phyloP scores from a whole-genome alignment of 2,329 filamentous ascomycete species.

The Ophiostoma fasciatum region DNA sequence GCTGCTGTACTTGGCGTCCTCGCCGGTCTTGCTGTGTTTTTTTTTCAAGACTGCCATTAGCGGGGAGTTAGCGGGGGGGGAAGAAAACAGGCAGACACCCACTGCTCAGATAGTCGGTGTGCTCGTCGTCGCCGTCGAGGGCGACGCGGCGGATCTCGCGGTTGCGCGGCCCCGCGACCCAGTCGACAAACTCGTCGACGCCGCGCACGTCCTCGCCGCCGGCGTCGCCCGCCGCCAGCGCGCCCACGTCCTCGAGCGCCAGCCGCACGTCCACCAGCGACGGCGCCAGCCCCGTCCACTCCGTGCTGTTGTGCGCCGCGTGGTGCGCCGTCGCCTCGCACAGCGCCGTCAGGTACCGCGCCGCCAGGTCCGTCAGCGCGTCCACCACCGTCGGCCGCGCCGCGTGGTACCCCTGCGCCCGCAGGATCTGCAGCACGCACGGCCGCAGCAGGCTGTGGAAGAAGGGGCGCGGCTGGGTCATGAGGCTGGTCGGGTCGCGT shows the following conservation, averaged over 20 bases:
- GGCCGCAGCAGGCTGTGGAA: constrained; percentile 72
- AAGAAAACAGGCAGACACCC: constrained; percentile 13
- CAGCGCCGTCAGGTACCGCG: constrained; percentile 63
- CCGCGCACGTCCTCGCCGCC: constrained; percentile 58
- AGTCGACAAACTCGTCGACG: constrained; percentile 62
- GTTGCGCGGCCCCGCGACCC: constrained; percentile 62
- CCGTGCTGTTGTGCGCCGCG: constrained; percentile 51
- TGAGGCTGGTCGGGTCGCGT: too few relatives aligned
- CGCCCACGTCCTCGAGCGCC: constrained; percentile 69
- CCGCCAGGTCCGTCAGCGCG: constrained; percentile 72
- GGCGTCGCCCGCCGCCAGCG: constrained; percentile 58
- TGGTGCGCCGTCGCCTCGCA: constrained; percentile 58
- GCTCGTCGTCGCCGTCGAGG: constrained; percentile 48
- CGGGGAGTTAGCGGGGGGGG: background rate
- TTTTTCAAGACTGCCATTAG: constrained; percentile 70
- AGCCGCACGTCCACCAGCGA: constrained; percentile 67
- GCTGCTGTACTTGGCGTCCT: constrained; percentile 73
- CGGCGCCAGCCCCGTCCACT: constrained; percentile 48
- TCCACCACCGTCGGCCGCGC: constrained; percentile 73
- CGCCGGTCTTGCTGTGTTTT: constrained; percentile 79
- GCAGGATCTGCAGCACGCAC: constrained; percentile 77
- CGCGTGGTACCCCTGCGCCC: constrained; percentile 77
- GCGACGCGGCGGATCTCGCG: constrained; percentile 71
- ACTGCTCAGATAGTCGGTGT: constrained; percentile 58
- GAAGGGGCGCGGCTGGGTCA: constrained; percentile 32